Percentiles rank a stretch among this genome's conserved stretches.
Evolutionary conservation across 1,139 yeast species (phyloP).

Genomic region (Scheffersomyces illinoinensis): DNA sequence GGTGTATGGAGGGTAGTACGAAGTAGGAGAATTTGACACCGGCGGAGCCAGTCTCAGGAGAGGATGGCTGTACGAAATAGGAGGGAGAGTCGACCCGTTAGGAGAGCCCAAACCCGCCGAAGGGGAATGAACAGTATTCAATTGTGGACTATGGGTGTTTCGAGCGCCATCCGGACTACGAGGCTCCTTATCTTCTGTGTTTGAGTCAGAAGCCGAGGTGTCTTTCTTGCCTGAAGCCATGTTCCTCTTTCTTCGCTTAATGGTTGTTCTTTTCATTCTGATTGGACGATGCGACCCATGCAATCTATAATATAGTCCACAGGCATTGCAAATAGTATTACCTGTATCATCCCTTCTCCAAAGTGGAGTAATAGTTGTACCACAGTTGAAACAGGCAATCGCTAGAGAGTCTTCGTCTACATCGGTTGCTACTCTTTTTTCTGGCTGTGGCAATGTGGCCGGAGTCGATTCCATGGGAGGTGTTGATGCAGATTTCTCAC

Average conservation of each 20-base stretch:
- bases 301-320: conserved; percentile 76
- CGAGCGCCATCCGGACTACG: background rate
- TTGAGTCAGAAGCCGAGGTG: background rate
- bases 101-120: background rate
- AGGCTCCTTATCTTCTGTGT: background rate
- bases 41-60: conserved; percentile 7
- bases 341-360: conserved; percentile 87
- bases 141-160: background rate
- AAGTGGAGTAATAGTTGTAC: conserved; percentile 80
- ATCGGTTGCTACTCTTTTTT: conserved; percentile 8
- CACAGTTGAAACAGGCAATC: conserved; percentile 80
- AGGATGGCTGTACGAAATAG: conserved; percentile 4
- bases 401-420: conserved; percentile 47
- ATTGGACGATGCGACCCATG: conserved; percentile 82
- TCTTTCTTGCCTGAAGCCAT: conserved; percentile 7
- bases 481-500: conserved; percentile 3
- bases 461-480: conserved; percentile 1
- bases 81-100: conserved; percentile 2
- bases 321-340: conserved; percentile 83
- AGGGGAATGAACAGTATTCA: conserved; percentile 1
- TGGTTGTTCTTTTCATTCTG: conserved; percentile 68
- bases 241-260: conserved; percentile 70
- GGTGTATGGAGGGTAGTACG: conserved; percentile 41
- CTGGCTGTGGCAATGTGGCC: conserved; percentile 3
- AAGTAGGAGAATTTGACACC: conserved; percentile 9